phyloP scores from a whole-genome alignment of 1,284 basidiomycete species.

The Pulveroboletus ridleyi region DNA sequence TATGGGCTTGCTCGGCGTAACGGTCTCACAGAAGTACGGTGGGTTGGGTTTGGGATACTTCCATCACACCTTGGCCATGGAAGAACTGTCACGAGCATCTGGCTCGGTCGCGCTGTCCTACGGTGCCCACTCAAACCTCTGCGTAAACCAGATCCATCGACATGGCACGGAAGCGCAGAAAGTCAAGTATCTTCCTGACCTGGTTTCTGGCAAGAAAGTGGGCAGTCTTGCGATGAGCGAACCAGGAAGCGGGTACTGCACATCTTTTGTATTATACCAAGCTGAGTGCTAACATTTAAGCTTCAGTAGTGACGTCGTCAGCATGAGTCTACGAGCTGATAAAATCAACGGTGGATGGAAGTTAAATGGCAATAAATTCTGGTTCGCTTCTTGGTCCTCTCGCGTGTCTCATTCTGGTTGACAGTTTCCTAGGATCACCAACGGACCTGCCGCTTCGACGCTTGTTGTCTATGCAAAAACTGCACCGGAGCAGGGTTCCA shows the following conservation, averaged over 20 bases:
- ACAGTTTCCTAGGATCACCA: conserved; percentile 82
- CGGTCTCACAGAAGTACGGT: conserved; percentile 80
- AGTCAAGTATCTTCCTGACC: conserved; percentile 85
- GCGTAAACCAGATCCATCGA: conserved; percentile 89
- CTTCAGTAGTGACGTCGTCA: conserved; percentile 82
- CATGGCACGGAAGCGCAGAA: conserved; percentile 91
- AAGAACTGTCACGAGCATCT: conserved; percentile 88
- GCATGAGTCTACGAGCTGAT: conserved; percentile 86
- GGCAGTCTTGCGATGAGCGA: conserved; percentile 97
- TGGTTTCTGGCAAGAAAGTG: conserved; percentile 85
- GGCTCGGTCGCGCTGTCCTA: conserved; percentile 93
- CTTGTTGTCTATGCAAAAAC: conserved; percentile 96
- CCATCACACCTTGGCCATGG: conserved; percentile 92
- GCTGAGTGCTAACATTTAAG: conserved; percentile 12
- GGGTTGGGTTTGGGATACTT: conserved; percentile 87
- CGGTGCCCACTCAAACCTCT: conserved; percentile 87
- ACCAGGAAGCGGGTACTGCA: conserved; percentile 71
- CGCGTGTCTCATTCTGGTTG: neutral
- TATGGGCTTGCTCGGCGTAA: conserved; percentile 89
- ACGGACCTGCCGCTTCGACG: conserved; percentile 90
- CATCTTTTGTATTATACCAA: neutral
- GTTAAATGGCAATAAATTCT: conserved; percentile 93
- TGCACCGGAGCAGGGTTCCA: conserved; percentile 77
- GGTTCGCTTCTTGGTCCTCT: conserved; percentile 54
- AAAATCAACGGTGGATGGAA: conserved; percentile 79